Conservation (phyloP, 2,329 filamentous ascomycete genomes). For the Fusarium haematococcum region DNA sequence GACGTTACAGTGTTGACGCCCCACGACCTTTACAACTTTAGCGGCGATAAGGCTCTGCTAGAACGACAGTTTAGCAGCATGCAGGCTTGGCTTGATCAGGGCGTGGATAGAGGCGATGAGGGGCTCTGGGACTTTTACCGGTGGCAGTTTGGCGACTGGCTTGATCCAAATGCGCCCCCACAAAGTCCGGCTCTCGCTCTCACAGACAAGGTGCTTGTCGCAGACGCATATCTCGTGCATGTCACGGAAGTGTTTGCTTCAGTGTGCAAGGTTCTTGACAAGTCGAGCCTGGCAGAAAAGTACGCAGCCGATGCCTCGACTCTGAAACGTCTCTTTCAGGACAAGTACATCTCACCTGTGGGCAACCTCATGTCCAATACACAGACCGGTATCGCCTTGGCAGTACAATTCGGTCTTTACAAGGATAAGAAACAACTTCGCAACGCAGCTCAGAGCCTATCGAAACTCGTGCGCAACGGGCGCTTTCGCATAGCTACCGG, state of each 20-base stretch:
- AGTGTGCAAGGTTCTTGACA: neutral
- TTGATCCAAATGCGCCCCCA: constrained; percentile 26
- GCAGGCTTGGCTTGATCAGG: constrained; percentile 48
- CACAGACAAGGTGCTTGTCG: constrained; percentile 1
- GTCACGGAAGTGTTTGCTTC: neutral
- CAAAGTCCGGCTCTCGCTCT: neutral
- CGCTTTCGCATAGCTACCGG: neutral
- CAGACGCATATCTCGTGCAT: constrained; percentile 8
- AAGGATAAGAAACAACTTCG: neutral
- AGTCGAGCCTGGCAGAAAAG: neutral
- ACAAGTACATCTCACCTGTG: neutral
- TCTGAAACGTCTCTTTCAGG: neutral
- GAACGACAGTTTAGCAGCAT: constrained; percentile 52
- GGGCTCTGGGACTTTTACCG: constrained; percentile 51
- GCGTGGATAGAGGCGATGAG: constrained; percentile 47
- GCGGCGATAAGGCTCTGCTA: constrained; percentile 51
- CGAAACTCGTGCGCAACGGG: neutral
- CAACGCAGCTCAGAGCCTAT: neutral
- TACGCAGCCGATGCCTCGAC: neutral
- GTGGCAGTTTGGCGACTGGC: constrained; percentile 19
- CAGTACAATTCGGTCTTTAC: neutral
- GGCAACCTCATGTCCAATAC: neutral
- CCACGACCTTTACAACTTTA: constrained; percentile 52
- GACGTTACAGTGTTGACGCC: constrained; percentile 54
- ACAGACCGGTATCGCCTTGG: neutral